These are phyloP conservation scores for Laetiporus sulphureus DNA, from an alignment of 1,284 basidiomycete species.

Conservation along the genomic window DNA sequence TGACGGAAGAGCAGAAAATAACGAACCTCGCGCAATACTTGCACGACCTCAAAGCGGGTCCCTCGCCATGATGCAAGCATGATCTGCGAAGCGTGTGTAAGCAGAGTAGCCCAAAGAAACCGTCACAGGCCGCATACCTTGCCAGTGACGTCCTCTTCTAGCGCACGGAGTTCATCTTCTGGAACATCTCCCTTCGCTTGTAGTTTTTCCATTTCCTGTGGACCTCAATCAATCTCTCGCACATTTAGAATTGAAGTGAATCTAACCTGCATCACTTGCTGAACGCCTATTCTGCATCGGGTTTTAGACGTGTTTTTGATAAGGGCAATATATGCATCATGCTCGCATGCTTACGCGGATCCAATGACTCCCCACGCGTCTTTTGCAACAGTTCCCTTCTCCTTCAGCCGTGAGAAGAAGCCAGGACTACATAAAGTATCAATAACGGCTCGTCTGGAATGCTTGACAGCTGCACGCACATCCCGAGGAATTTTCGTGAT, in stretches of 20 bases:
- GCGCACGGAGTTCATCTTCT: constrained; percentile 77
- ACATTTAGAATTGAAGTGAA: constrained; percentile 14
- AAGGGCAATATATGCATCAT: neutral
- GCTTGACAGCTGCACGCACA: constrained; percentile 42
- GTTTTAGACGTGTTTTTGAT: too few relatives aligned
- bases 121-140: constrained; percentile 49
- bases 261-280: constrained; percentile 43
- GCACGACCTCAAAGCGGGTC: constrained; percentile 86
- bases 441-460: neutral
- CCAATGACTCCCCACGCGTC: constrained; percentile 93
- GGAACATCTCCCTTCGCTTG: constrained; percentile 83
- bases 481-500: constrained; percentile 84
- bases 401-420: constrained; percentile 92
- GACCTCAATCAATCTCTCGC: constrained; percentile 13
- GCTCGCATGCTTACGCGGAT: constrained; percentile 60
- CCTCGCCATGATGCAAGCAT: constrained; percentile 94
- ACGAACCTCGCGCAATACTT: constrained; percentile 67
- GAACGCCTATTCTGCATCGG: constrained; percentile 67
- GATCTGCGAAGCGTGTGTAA: constrained; percentile 44
- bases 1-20: too few relatives aligned
- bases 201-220: constrained; percentile 86
- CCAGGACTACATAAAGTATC: constrained; percentile 57
- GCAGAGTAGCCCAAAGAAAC: neutral
- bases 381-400: constrained; percentile 89
- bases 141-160: constrained; percentile 93